phyloP scores from a whole-genome alignment of 1,284 basidiomycete species.

The Rhodofomes roseus region DNA sequence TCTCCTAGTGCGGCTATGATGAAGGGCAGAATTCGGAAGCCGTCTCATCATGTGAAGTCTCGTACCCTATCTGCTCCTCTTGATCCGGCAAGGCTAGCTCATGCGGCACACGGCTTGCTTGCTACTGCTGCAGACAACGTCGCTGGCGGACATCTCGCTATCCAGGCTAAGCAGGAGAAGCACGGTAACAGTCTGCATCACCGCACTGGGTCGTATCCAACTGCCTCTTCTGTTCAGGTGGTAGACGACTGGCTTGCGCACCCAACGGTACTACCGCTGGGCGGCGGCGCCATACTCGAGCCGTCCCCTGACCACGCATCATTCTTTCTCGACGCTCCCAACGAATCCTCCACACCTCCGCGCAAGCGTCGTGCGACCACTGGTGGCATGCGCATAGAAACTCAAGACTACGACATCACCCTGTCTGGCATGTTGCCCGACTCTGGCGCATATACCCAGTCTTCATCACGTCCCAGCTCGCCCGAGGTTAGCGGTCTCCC shows the following conservation, averaged over 20 bases:
- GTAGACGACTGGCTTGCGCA: constrained; percentile 29
- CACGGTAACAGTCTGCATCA: constrained; percentile 9
- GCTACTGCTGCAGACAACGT: background rate
- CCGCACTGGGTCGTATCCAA: constrained; percentile 26
- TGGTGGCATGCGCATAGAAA: constrained; percentile 15
- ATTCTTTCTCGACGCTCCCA: constrained; percentile 29
- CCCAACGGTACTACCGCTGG: constrained; percentile 24
- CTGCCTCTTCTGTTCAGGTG: constrained; percentile 16
- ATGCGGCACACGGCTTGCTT: background rate
- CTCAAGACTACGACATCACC: background rate
- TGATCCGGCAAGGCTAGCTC: constrained; percentile 5
- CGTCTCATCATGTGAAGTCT: constrained; percentile 25
- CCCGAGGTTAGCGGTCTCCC: constrained; percentile 9
- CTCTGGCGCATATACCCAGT: constrained; percentile 16
- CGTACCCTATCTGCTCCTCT: constrained; percentile 32
- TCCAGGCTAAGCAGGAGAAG: background rate
- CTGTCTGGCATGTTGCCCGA: background rate
- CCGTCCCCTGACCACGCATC: constrained; percentile 21
- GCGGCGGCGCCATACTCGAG: constrained; percentile 16
- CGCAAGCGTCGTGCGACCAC: constrained; percentile 17
- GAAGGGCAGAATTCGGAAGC: constrained; percentile 11
- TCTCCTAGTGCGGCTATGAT: constrained; percentile 33
- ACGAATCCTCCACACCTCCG: constrained; percentile 29
- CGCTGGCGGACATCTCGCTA: background rate
- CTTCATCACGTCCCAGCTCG: constrained; percentile 14